Evolutionary conservation across 1,284 basidiomycete species (phyloP), one percentile per base, ranked within the genome.

Genomic region (Leccinum pallidistipes): DNA sequence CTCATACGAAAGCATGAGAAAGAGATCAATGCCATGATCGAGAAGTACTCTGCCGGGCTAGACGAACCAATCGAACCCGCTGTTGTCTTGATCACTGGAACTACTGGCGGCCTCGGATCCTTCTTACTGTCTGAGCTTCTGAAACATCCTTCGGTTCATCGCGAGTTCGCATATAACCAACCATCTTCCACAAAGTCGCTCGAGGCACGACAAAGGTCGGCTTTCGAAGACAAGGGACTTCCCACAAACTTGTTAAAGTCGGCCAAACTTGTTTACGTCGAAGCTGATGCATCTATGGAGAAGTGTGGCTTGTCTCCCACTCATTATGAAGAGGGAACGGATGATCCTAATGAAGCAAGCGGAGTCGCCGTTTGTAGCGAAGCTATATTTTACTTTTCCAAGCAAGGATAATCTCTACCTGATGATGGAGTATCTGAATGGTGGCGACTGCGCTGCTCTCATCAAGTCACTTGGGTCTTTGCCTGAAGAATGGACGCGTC

Each of bases 291-390:
- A 3, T 58, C 65, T 7, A 24, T 36, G 32, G 62, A 68, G 8
- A 57, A 56, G 4, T 63, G 64, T 18, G 67, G 65, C 1, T 3
- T 68, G 3, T 43, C 60, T n/a, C 14, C 49, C 0, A 14, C 14
- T 3, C 16, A 58, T 5, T 68, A 68, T 52, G 47, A 57, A 7
- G 55, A 62, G 56, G 67, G 97, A 99, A 79, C 86, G 97, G 60
- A 98, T 97, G 87, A 99, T 99, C 72, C 83, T 99, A 67, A 99
- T 99, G 97, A 97, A 95, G 74, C 97, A 99, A 76, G 93, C 97
- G 0, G 95, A 98, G 77, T 98, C 96, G 11, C 96, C 97, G n/a
- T 98, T 99, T 79, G 97, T 99, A 54, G 95, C 96, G 32, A 97
- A 98, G 79, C 82, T 99, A 40, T 99, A 94, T 81, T 99, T 97